Base-by-base conservation (phyloP, 2,329 filamentous ascomycete species). In the Bipolaris zeicola region DNA sequence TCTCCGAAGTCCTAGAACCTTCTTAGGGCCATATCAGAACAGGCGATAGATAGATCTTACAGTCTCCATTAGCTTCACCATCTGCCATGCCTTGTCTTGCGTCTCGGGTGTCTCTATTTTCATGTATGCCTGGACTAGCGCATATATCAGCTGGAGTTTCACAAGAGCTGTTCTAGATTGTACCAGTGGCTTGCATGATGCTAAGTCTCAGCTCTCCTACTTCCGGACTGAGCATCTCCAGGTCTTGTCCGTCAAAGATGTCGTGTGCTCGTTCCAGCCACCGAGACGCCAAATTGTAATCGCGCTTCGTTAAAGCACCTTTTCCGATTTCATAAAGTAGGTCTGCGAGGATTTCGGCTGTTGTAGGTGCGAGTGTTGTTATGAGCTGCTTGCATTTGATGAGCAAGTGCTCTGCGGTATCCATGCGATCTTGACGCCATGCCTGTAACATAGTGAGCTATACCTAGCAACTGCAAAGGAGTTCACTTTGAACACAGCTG, bases 361-460 rank as follows among this genome's bases (percentile, higher is more conserved):
- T 81, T 2, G 74, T 60, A 0, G 82, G 73, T 41, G 87, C 81
- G 2, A 85, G 70, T 0, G 70, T 51, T 36, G 65, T 73, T 8
- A 76, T 72, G 10, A 69, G 39, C 13, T 70, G n/a, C 58, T 77
- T 65, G 44, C 85, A 76, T 65, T 90, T 90, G 34, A 75, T 76
- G 73, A 89, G 93, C 81, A 95, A 86, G 72, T 91, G 86, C 52
- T 96, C 91, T 26, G 91, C 90, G 45, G 92, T 83, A 55, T 94
- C 89, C 13, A 89, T 80, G 38, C 88, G 85, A 38, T 85, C 81
- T 68, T 92, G 87, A 65, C 87, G 86, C 87, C 89, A 96, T 28
- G 88, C 84, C 91, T 94, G 24, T 18, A 33, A 10, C 4, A 5
- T 6, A 7, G 22, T 62, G 41, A 46, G 24, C 28, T 20, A 20